Conservation (phyloP, 1,139 yeast species). For the Meyerozyma athensensis region DNA sequence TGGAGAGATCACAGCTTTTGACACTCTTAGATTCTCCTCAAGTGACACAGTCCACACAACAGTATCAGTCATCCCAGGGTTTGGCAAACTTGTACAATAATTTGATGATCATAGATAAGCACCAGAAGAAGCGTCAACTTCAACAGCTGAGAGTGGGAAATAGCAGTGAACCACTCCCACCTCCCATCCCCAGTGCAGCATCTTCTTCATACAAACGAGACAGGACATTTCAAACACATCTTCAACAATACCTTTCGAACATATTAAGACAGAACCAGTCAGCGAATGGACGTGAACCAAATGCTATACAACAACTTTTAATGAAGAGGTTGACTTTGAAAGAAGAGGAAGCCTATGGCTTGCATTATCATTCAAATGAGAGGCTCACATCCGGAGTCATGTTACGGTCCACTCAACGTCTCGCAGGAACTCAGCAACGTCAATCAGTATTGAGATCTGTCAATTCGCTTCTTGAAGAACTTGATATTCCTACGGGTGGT, state of each 20-base stretch:
- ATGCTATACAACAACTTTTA: conserved; percentile 37
- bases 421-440: conserved; percentile 44
- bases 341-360: conserved; percentile 84
- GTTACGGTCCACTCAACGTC: conserved; percentile 61
- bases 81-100: conserved; percentile 80
- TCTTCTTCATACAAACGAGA: conserved; percentile 48
- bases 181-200: conserved; percentile 55
- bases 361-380: conserved; percentile 71
- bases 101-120: conserved; percentile 72
- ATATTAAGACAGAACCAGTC: conserved; percentile 34
- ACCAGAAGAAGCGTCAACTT: conserved; percentile 39
- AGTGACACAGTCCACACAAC: conserved; percentile 68
- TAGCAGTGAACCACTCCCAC: conserved; percentile 48
- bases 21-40: conserved; percentile 86
- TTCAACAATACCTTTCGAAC: conserved; percentile 41
- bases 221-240: conserved; percentile 48
- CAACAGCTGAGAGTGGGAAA: conserved; percentile 40
- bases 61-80: conserved; percentile 84
- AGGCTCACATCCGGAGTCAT: conserved; percentile 74
- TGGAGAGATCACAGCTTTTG: conserved; percentile 76
- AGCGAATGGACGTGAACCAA: conserved; percentile 29
- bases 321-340: conserved; percentile 62
- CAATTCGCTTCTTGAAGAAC: conserved; percentile 65
- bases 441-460: conserved; percentile 74
- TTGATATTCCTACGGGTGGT: conserved; percentile 64